Conservation (phyloP, 371 early-diverging fungal genomes). For the Mucor circinelloides region DNA sequence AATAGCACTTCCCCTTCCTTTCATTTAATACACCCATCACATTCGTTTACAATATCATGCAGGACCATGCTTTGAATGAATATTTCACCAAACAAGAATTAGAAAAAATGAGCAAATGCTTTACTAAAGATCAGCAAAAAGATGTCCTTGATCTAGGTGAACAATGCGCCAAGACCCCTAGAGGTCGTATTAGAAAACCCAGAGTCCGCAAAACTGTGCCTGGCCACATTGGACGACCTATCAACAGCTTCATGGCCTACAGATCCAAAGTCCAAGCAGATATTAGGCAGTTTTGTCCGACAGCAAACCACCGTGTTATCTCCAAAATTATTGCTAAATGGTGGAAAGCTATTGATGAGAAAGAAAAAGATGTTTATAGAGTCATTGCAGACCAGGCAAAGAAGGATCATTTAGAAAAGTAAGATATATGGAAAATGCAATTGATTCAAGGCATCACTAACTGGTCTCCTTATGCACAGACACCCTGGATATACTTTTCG, state of each 20-base stretch:
- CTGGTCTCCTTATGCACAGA: slow-evolving; percentile 16
- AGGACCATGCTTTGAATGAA: neutral
- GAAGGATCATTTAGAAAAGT: slow-evolving; percentile 55
- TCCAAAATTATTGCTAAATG: slow-evolving; percentile 67
- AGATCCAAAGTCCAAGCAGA: slow-evolving; percentile 66
- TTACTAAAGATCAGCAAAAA: slow-evolving; percentile 10
- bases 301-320: slow-evolving; percentile 69
- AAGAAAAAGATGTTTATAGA: slow-evolving; percentile 57
- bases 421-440: slow-evolving; percentile 29
- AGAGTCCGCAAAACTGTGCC: slow-evolving; percentile 27
- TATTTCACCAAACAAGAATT: neutral
- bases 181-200: slow-evolving; percentile 18
- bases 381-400: slow-evolving; percentile 59
- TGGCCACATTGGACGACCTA: slow-evolving; percentile 49
- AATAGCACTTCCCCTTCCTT: neutral
- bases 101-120: slow-evolving; percentile 3
- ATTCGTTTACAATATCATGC: slow-evolving; percentile 7
- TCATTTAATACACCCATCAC: slow-evolving; percentile 7
- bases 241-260: slow-evolving; percentile 65
- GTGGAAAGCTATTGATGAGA: slow-evolving; percentile 59
- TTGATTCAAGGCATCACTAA: neutral
- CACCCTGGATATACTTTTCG: slow-evolving; percentile 75
- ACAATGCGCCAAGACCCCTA: neutral
- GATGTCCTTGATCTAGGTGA: slow-evolving; percentile 13
- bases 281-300: slow-evolving; percentile 57